Conservation (phyloP, 306 rosid genomes). For the Acacia crassicarpa region DNA sequence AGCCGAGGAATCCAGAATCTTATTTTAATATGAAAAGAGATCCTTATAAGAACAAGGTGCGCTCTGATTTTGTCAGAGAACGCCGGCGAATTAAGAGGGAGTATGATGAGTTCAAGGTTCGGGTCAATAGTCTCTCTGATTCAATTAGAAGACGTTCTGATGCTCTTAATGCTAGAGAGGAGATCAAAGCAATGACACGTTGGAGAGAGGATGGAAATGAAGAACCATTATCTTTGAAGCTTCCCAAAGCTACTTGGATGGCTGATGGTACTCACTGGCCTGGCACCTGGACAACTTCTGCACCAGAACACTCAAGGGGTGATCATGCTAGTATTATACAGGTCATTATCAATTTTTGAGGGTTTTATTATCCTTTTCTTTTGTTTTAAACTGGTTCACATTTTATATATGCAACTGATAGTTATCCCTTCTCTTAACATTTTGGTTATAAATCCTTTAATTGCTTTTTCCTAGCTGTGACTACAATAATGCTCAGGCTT, state of each 20-base stretch:
- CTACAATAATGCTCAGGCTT: constrained; percentile 2
- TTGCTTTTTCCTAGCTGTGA: neutral
- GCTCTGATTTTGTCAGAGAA: constrained; percentile 75
- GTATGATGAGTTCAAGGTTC: constrained; percentile 82
- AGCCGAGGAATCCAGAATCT: constrained; percentile 80
- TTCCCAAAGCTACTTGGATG: constrained; percentile 82
- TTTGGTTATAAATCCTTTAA: neutral
- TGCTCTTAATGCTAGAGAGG: constrained; percentile 68
- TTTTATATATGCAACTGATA: too few species aligned
- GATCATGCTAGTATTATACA: constrained; percentile 86
- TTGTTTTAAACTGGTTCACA: neutral
- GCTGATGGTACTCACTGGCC: constrained; percentile 79
- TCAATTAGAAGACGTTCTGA: constrained; percentile 76
- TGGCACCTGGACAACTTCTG: constrained; percentile 65
- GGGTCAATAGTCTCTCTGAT: constrained; percentile 73
- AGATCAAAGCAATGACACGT: constrained; percentile 58
- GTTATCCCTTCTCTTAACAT: neutral
- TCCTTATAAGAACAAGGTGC: constrained; percentile 74
- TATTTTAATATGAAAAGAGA: constrained; percentile 66
- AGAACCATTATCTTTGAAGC: constrained; percentile 46
- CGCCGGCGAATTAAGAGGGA: constrained; percentile 76
- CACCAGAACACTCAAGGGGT: constrained; percentile 64
- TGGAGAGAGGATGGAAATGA: constrained; percentile 58
- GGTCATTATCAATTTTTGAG: constrained; percentile 41
- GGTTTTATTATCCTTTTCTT: neutral